Conservation (phyloP, 495 filamentous ascomycete genomes). For the Aspergillus coremiiformis region DNA sequence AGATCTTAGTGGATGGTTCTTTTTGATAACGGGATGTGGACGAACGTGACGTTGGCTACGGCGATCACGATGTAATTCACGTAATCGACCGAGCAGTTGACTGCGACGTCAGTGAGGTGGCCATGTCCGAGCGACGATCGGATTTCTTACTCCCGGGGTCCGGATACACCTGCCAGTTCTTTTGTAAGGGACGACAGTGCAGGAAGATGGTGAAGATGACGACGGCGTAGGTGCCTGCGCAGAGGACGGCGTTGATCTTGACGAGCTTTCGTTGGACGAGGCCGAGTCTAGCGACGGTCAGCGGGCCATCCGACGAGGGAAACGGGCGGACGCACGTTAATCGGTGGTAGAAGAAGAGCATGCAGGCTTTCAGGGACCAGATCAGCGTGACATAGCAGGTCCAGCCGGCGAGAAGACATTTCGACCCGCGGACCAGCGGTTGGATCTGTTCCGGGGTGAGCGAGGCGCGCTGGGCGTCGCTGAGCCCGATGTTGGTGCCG, state of each 20-base stretch:
- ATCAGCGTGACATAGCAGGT: constrained; percentile 42
- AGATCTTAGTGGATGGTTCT: not conserved
- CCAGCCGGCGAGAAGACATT: constrained; percentile 44
- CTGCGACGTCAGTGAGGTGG: no score
- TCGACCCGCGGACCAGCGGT: constrained; percentile 35
- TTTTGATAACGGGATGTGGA: not conserved
- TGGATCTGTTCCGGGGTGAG: constrained; percentile 28
- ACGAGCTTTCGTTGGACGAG: constrained; percentile 18
- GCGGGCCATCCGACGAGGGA: not conserved
- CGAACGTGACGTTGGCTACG: constrained; percentile 13
- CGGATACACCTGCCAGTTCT: constrained; percentile 43
- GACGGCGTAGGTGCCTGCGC: constrained; percentile 35
- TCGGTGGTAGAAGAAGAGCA: constrained; percentile 44
- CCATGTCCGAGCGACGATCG: no score
- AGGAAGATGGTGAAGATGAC: constrained; percentile 39
- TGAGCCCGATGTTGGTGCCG: constrained; percentile 39
- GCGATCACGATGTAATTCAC: constrained; percentile 18
- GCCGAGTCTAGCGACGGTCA: constrained; percentile 8
- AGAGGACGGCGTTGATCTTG: constrained; percentile 21
- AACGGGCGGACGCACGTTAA: constrained; percentile 34
- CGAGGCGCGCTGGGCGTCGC: constrained; percentile 26
- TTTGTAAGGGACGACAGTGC: constrained; percentile 35
- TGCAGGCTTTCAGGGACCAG: constrained; percentile 45
- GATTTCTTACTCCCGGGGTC: constrained; percentile 34
- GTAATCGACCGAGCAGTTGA: constrained; percentile 10